Evolutionary conservation across 2,329 filamentous ascomycete species (phyloP), one percentile per base, ranked within the genome.

Genomic region (Coniochaeta sp.): DNA sequence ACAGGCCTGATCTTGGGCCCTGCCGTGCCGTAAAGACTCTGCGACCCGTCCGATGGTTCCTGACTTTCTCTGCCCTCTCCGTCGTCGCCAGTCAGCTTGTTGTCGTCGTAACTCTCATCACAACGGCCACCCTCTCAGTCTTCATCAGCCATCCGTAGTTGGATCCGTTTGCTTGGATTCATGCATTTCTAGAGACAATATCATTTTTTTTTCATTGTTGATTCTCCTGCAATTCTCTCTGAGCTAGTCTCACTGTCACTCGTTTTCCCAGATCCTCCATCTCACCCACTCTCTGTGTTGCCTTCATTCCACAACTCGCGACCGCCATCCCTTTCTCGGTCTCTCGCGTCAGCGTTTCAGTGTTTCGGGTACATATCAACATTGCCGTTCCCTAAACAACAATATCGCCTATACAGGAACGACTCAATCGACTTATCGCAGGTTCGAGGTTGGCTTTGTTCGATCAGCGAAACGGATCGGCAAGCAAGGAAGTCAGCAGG

Each of bases 171-270:
- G 73, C 73, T 68, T 67, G 63, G 67, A 65, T 62, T 66, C 70
- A 70, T 65, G 58, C 63, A 65, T 65, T 66, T 68, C 64, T 69
- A 68, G 66, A 58, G 65, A 58, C 59, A 55, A 64, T 64, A 63
- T 65, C 62, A 57, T 70, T 67, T 65, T 65, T 64, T 70, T 67
- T 65, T 65, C 64, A 62, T 65, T 66, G 66, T 64, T 65, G 64
- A 65, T 66, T 65, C 67, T 67, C 62, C 57, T 65, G 65, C 44
- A 65, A 64, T 65, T 65, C 42, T 68, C 63, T 62, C 66, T 69
- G 77, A 80, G 77, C 77, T 78, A 78, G 77, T 74, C 77, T 79
- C 76, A 69, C 65, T 68, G 70, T 75, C 77, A 74, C 74, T 79
- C 77, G 74, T 78, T 78, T 36, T 72, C 65, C 38, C 52, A 38